phyloP scores from a whole-genome alignment of 1,139 yeast species.

The Debaryomycetaceae sp. region DNA sequence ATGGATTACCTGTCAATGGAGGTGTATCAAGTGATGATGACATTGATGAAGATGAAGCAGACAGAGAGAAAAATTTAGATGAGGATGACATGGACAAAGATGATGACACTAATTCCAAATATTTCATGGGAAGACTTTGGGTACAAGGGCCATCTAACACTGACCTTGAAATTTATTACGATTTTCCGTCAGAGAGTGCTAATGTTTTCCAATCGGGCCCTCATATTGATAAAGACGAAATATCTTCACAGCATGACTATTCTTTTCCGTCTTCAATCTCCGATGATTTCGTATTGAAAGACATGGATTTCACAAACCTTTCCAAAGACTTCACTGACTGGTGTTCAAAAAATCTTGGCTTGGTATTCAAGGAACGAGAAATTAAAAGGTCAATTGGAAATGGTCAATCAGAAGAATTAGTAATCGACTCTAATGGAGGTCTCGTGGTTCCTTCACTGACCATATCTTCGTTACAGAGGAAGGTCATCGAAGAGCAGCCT shows the following conservation, averaged over 20 bases:
- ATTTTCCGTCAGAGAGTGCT: conserved; percentile 1
- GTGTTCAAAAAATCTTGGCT: conserved; percentile 15
- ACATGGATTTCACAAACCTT: conserved; percentile 15
- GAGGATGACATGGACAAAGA: conserved; percentile 36
- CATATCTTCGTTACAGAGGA: conserved; percentile 53
- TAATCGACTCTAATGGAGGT: conserved; percentile 47
- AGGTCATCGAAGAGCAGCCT: conserved; percentile 65
- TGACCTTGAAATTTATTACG: conserved; percentile 41
- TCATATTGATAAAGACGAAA: background rate
- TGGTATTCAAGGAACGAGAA: conserved; percentile 11
- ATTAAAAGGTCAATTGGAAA: conserved; percentile 15
- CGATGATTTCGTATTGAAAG: conserved; percentile 1
- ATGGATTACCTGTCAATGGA: conserved; percentile 68
- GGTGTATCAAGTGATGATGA: conserved; percentile 38
- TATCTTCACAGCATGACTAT: background rate
- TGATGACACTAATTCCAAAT: conserved; percentile 46
- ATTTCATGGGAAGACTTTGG: conserved; percentile 87
- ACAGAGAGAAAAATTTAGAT: conserved; percentile 28
- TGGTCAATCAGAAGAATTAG: conserved; percentile 9
- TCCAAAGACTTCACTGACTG: conserved; percentile 18
- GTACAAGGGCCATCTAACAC: conserved; percentile 84
- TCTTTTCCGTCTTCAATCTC: background rate
- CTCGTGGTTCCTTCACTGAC: conserved; percentile 21
- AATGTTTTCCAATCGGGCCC: background rate
- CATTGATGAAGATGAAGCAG: conserved; percentile 32